Evolutionary conservation across 495 filamentous ascomycete genomes (phyloP).

Genomic region (Penicillium argentinense): DNA sequence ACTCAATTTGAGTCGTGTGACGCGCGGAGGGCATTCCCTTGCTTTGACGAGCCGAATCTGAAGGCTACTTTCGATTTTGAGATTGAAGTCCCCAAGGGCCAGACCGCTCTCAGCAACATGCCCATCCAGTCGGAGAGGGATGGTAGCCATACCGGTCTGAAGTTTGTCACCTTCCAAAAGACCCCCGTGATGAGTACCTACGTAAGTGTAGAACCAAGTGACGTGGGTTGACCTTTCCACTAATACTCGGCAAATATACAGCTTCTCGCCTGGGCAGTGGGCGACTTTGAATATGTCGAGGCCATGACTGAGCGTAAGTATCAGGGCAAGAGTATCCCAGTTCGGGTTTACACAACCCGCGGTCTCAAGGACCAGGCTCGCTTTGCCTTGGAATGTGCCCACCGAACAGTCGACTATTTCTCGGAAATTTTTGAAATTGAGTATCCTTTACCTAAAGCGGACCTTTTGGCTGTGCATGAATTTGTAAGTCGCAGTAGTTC

Average conservation of each 20-base stretch:
- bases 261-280: conserved; percentile 92
- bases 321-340: conserved; percentile 83
- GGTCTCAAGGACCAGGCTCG: conserved; percentile 85
- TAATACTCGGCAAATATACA: conserved; percentile 20
- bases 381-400: conserved; percentile 82
- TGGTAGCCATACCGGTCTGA: conserved; percentile 59
- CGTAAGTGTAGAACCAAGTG: conserved; percentile 31
- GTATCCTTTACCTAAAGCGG: conserved; percentile 93
- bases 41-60: conserved; percentile 96
- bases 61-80: conserved; percentile 94
- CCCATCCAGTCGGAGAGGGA: conserved; percentile 68
- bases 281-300: conserved; percentile 96
- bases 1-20: conserved; percentile 98
- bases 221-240: neutral
- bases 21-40: conserved; percentile 90
- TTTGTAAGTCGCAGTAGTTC: conserved; percentile 60
- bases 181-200: conserved; percentile 98
- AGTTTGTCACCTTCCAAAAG: conserved; percentile 79
- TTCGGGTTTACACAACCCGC: conserved; percentile 90
- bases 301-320: conserved; percentile 84
- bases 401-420: conserved; percentile 90
- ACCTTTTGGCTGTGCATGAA: conserved; percentile 94
- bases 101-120: conserved; percentile 93
- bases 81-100: conserved; percentile 84
- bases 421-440: conserved; percentile 91